These are phyloP conservation scores for Juglanconis oblonga DNA, from an alignment of 2,329 filamentous ascomycete genomes.

Conservation along the genomic window DNA sequence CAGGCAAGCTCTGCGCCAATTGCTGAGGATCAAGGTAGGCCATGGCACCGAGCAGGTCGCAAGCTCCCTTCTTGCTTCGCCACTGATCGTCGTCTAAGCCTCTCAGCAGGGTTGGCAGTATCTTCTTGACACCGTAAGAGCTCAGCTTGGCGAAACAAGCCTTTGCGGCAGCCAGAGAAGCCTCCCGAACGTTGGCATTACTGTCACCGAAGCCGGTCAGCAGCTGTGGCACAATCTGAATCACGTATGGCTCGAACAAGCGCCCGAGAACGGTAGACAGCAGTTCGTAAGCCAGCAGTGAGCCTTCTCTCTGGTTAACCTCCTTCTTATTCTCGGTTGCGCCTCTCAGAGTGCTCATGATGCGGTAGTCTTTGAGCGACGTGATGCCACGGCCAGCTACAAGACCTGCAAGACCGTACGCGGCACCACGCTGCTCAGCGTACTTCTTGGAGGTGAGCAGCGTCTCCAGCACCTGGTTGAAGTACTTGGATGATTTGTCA, in stretches of 20 bases:
- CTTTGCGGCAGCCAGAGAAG: slow-evolving; percentile 89
- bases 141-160: slow-evolving; percentile 90
- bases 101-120: slow-evolving; percentile 85
- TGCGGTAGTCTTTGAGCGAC: slow-evolving; percentile 77
- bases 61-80: slow-evolving; percentile 98
- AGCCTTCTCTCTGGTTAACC: slow-evolving; percentile 80
- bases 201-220: slow-evolving; percentile 85
- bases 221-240: slow-evolving; percentile 89
- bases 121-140: slow-evolving; percentile 93
- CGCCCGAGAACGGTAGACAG: slow-evolving; percentile 82
- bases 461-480: slow-evolving; percentile 75
- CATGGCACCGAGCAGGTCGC: slow-evolving; percentile 95
- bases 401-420: slow-evolving; percentile 90
- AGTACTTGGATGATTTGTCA: slow-evolving; percentile 75
- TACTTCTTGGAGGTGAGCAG: slow-evolving; percentile 88
- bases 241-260: slow-evolving; percentile 93
- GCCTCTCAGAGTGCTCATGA: slow-evolving; percentile 75
- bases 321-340: slow-evolving; percentile 97
- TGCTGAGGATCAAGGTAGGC: slow-evolving; percentile 97
- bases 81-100: slow-evolving; percentile 94
- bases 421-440: slow-evolving; percentile 86
- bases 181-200: slow-evolving; percentile 85
- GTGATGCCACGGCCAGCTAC: slow-evolving; percentile 84
- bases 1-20: slow-evolving; percentile 84
- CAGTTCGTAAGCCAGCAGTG: slow-evolving; percentile 86